A percentile compares a stretch with the other conserved stretches of the same genome.
Conservation (phyloP, 2,329 filamentous ascomycete genomes). For the Elsinoe perseae region DNA sequence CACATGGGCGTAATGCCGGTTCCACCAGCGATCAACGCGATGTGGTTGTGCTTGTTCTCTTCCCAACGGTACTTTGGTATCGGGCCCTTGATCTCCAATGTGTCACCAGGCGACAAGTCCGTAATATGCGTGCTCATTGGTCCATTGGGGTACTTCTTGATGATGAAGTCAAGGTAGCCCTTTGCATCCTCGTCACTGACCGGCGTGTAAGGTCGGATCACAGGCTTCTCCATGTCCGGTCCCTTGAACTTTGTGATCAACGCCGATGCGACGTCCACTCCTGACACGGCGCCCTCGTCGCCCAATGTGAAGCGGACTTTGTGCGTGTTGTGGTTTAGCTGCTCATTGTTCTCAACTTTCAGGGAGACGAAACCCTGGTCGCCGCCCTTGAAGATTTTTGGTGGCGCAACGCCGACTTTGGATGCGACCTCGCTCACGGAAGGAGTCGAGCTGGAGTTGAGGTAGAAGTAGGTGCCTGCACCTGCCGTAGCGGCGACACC, state of each 20-base stretch:
- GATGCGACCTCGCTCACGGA: constrained; percentile 22
- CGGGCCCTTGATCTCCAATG: constrained; percentile 87
- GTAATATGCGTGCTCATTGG: constrained; percentile 89
- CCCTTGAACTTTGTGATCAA: constrained; percentile 88
- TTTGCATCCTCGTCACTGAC: constrained; percentile 73
- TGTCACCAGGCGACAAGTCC: constrained; percentile 70
- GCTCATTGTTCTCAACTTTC: constrained; percentile 68
- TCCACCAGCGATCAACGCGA: constrained; percentile 81
- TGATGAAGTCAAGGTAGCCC: constrained; percentile 78
- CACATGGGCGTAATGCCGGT: constrained; percentile 98
- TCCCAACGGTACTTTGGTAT: constrained; percentile 89
- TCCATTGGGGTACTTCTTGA: constrained; percentile 86
- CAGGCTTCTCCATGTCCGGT: constrained; percentile 72
- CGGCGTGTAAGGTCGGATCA: constrained; percentile 88
- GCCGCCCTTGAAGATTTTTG: constrained; percentile 64
- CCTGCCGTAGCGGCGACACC: constrained; percentile 52
- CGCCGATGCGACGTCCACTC: constrained; percentile 71
- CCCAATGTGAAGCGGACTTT: constrained; percentile 80
- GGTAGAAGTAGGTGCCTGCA: constrained; percentile 50
- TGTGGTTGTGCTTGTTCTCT: constrained; percentile 85
- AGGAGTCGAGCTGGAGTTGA: constrained; percentile 27
- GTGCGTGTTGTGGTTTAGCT: constrained; percentile 92
- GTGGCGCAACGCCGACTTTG: constrained; percentile 31
- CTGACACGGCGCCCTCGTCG: constrained; percentile 75
- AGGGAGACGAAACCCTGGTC: constrained; percentile 84